Evolutionary conservation across 2,329 filamentous ascomycete genomes (phyloP), one percentile per base, ranked within the genome.

Genomic region (Stagonosporopsis chrysanthemi): DNA sequence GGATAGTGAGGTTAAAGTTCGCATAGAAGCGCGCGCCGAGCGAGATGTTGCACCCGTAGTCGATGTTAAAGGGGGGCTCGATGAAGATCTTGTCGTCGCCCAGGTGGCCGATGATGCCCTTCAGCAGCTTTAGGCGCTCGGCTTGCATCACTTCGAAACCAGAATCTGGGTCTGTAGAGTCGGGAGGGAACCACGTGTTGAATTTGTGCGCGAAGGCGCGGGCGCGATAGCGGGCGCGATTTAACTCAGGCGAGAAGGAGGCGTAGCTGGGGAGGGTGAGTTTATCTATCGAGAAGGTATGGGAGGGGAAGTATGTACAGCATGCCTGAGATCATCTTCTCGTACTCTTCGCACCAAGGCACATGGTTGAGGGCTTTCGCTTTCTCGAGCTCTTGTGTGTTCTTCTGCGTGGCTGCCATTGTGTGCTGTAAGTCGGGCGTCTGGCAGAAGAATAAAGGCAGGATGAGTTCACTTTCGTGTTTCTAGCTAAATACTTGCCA

Each of bases 11-110:
- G 44, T 83, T 83, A 71, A 86, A 86, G 64, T 87, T 87, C 41
- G 85, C 80, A 65, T 89, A 90, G 68, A 88, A 88, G n/a, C 81
- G 78, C 39, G 84, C 78, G 7, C 87, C 87, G 0, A 89, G 78
- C 6, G 77, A 80, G 61, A 89, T 83, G 65, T 90, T 90, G 70
- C 84, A 85, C 1, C 87, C 88, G 56, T 90, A 89, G 69, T 90
- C 87, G 31, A 88, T 79, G 36, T 78, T 80, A 53, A 90, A 78
- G 0, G 87, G 86, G 0, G 86, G 83, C 64, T 90, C 87, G 33
- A 89, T 82, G 60, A 83, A 23, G 77, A 79, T 59, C 23, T 73
- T 64, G 24, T 72, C 68, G 26, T 74, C 73, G 36, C 70, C 68
- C 12, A 70, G n/a, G 24, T 66, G 67, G n/a, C 75, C 74, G 39